phyloP scores from a whole-genome alignment of 768 basidiomycete species.

The Astraeus odoratus region DNA sequence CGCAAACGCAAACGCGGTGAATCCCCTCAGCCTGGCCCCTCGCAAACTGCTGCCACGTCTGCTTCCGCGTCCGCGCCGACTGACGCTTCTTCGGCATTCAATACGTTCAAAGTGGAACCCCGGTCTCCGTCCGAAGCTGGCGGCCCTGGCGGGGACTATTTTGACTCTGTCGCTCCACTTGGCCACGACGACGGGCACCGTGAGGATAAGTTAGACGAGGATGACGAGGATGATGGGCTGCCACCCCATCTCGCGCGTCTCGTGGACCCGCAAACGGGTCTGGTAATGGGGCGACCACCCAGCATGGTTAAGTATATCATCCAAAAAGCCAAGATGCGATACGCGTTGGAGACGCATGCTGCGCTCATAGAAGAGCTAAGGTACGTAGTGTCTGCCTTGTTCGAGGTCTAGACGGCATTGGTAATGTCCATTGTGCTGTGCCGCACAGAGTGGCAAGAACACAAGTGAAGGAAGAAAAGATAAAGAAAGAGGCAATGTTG shows the following conservation, averaged over 20 bases:
- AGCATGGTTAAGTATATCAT: conserved; percentile 65
- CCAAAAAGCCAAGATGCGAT: conserved; percentile 65
- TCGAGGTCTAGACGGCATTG: not conserved
- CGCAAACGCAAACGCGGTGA: conserved; percentile 63
- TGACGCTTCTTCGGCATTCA: conserved; percentile 36
- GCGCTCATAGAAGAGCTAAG: conserved; percentile 58
- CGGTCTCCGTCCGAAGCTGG: conserved; percentile 35
- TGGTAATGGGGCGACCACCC: conserved; percentile 65
- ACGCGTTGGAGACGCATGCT: conserved; percentile 62
- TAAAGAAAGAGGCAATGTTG: conserved; percentile 56
- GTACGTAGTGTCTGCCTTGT: conserved; percentile 11
- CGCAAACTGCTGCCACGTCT: conserved; percentile 8
- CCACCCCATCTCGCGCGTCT: conserved; percentile 48
- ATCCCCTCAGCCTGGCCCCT: conserved; percentile 17
- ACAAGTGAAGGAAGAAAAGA: conserved; percentile 46
- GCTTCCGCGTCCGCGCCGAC: not conserved
- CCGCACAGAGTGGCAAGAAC: conserved; percentile 34
- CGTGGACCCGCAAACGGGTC: conserved; percentile 49
- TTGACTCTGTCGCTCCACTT: conserved; percentile 16
- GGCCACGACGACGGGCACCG: conserved; percentile 12
- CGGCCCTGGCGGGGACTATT: conserved; percentile 26
- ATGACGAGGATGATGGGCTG: conserved; percentile 39
- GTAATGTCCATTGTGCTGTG: not conserved
- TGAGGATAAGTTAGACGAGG: conserved; percentile 19
- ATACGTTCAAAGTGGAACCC: conserved; percentile 60